phyloP scores from a whole-genome alignment of 805 yeast genomes.

The Saccharomyces cerevisiae region DNA sequence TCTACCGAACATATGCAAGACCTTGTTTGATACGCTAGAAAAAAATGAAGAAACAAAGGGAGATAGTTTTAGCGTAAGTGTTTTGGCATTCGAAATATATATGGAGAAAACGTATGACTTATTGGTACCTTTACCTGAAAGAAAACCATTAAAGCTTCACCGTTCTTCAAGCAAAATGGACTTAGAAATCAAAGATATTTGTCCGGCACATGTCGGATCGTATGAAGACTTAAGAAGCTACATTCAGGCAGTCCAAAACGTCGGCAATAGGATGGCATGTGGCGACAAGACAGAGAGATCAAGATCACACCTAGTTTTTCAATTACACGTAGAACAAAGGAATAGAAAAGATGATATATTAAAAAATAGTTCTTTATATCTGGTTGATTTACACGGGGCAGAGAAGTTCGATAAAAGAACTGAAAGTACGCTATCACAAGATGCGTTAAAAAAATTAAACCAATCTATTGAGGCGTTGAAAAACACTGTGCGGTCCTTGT shows the following conservation, averaged over 20 bases:
- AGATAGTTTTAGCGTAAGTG: slow-evolving; percentile 58
- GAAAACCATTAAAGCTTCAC: slow-evolving; percentile 31
- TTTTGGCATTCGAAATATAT: slow-evolving; percentile 73
- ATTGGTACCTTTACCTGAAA: slow-evolving; percentile 35
- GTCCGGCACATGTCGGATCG: background rate
- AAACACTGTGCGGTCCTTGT: slow-evolving; percentile 68
- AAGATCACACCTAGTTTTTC: slow-evolving; percentile 74
- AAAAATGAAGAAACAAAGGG: slow-evolving; percentile 30
- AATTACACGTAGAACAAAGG: slow-evolving; percentile 58
- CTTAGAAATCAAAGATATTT: slow-evolving; percentile 45
- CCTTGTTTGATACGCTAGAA: slow-evolving; percentile 49
- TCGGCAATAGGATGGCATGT: background rate
- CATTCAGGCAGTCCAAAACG: background rate
- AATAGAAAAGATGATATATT: slow-evolving; percentile 33
- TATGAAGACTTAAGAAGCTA: slow-evolving; percentile 1
- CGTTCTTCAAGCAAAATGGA: slow-evolving; percentile 34
- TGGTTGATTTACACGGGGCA: slow-evolving; percentile 84
- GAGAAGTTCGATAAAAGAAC: slow-evolving; percentile 42
- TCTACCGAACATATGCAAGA: slow-evolving; percentile 63
- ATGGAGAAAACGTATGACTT: slow-evolving; percentile 71
- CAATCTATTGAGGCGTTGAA: slow-evolving; percentile 71
- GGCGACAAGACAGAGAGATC: slow-evolving; percentile 43
- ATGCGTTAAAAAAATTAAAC: slow-evolving; percentile 81
- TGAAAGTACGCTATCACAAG: slow-evolving; percentile 58
- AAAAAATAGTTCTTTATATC: slow-evolving; percentile 47